Conservation (phyloP, 305 asterid species). For the Solanum aculeatissimum region DNA sequence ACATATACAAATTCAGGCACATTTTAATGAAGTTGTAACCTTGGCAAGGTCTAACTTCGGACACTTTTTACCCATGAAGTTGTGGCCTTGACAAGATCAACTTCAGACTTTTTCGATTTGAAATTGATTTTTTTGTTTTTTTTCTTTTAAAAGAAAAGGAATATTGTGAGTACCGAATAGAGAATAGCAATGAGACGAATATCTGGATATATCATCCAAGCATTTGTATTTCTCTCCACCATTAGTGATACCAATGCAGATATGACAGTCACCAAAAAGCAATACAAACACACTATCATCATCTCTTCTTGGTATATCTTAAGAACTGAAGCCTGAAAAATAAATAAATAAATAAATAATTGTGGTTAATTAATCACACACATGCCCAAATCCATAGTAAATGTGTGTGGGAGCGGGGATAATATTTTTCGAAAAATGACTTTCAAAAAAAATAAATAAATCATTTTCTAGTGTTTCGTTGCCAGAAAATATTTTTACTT, state of each 20-base stretch:
- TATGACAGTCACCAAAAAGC: slow-evolving; percentile 35
- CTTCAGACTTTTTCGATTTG: neutral
- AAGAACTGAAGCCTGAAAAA: slow-evolving; percentile 29
- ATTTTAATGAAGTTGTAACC: neutral
- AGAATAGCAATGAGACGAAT: slow-evolving; percentile 32
- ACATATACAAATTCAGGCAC: neutral
- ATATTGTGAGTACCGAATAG: slow-evolving; percentile 6
- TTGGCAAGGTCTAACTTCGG: neutral
- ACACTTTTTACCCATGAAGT: neutral
- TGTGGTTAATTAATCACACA: neutral
- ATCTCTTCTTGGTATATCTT: slow-evolving; percentile 40
- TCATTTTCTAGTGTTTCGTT: neutral
- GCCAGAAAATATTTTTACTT: too few relatives aligned
- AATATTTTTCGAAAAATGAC: neutral
- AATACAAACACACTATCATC: slow-evolving; percentile 33
- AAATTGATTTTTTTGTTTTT: neutral
- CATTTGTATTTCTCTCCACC: slow-evolving; percentile 25
- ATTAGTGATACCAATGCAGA: slow-evolving; percentile 25
- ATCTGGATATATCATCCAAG: slow-evolving; percentile 36
- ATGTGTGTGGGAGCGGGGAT: neutral
- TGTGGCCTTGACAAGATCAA: neutral
- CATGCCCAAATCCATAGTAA: neutral
- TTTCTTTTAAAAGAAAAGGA: neutral
- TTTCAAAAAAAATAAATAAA: neutral
- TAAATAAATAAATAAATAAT: neutral